Evolutionary conservation across 345 rosid genomes (phyloP).

Genomic region (Isatis tinctoria): DNA sequence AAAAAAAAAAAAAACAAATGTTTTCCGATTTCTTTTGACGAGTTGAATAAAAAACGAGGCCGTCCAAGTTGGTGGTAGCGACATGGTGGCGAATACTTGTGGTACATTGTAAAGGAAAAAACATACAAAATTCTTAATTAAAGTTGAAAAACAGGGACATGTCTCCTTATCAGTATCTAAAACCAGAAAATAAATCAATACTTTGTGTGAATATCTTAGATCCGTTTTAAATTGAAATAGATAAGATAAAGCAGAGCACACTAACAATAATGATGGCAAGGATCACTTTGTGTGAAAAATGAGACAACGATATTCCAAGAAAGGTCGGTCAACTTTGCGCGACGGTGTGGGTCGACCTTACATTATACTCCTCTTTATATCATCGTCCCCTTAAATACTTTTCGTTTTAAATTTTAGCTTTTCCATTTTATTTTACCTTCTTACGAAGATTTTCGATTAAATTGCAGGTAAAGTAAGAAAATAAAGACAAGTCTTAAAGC

Average conservation of each 20-base stretch:
- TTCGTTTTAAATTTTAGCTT: no score
- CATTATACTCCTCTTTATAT: background rate
- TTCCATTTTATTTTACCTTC: background rate
- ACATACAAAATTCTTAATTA: background rate
- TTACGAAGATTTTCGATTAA: no score
- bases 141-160: background rate
- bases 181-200: background rate
- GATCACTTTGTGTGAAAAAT: conserved; percentile 18
- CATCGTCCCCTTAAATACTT: background rate
- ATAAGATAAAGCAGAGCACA: conserved; percentile 29
- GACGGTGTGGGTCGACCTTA: conserved; percentile 22
- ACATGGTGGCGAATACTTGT: conserved; percentile 23
- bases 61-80: conserved; percentile 31
- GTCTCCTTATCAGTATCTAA: conserved; percentile 23
- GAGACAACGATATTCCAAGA: conserved; percentile 19
- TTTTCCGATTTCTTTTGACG: background rate
- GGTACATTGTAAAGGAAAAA: background rate
- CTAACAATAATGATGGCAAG: conserved; percentile 8
- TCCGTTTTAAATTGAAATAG: conserved; percentile 1
- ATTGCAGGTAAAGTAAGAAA: no score
- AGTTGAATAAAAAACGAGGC: conserved; percentile 30
- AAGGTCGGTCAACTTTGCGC: conserved; percentile 28
- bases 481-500: no score
- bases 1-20: no score
- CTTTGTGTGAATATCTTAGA: background rate